These are phyloP conservation scores for Achaetomium macrosporum DNA, from an alignment of 2,329 filamentous ascomycete genomes.

Conservation along the genomic window DNA sequence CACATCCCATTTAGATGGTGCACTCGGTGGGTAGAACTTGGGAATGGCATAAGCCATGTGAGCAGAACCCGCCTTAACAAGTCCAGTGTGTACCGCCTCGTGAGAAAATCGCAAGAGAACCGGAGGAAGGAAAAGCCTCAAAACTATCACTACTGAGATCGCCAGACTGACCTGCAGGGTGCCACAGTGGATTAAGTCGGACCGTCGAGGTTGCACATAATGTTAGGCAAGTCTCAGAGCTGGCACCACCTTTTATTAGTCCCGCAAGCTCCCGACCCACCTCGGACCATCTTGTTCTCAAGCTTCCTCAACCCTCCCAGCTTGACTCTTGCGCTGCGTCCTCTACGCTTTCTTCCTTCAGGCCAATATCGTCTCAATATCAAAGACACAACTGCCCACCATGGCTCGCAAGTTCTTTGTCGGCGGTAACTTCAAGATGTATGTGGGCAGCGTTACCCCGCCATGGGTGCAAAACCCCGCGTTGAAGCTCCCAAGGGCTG, in stretches of 20 bases:
- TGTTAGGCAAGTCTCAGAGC: background rate
- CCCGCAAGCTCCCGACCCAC: conserved; percentile 16
- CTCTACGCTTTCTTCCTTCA: background rate
- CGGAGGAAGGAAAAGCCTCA: too few species aligned
- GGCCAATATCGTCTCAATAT: background rate
- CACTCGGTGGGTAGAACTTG: too few species aligned
- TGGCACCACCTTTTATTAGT: conserved; percentile 21
- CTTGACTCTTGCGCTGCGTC: background rate
- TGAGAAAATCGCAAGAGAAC: too few species aligned
- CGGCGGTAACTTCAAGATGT: conserved; percentile 99
- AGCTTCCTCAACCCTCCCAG: background rate
- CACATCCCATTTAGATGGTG: too few species aligned
- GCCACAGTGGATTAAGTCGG: background rate
- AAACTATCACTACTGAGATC: too few species aligned
- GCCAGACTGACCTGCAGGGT: background rate
- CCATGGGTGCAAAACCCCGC: conserved; percentile 26
- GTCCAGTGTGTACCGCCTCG: background rate
- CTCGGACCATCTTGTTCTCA: background rate
- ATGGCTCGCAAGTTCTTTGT: conserved; percentile 98
- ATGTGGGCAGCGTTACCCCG: conserved; percentile 34
- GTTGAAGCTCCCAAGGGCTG: conserved; percentile 20
- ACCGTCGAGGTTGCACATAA: background rate
- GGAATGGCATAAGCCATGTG: too few species aligned
- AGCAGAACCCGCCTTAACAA: too few species aligned
- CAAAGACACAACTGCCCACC: conserved; percentile 40